Percentiles rank a stretch among this genome's conserved stretches.
Conservation (phyloP, 345 rosid genomes). For the Pistacia vera region DNA sequence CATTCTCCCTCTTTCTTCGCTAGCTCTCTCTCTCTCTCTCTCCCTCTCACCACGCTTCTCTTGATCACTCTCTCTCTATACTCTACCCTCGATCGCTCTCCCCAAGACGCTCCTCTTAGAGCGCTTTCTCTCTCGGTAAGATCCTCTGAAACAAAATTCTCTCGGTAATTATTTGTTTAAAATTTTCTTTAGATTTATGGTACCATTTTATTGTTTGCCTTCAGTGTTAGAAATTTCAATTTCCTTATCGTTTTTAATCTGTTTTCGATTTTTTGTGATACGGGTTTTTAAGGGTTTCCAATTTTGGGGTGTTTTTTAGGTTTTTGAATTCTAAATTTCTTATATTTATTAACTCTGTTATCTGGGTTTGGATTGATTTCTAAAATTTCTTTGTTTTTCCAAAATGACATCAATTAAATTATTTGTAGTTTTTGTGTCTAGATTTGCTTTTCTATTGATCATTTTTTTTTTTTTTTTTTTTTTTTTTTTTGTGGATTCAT, state of each 20-base stretch:
- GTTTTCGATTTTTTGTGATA: too few species aligned
- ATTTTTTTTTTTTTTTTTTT: too few species aligned
- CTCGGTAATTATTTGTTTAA: too few species aligned
- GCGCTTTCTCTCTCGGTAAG: neutral
- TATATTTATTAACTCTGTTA: neutral
- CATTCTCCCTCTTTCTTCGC: neutral
- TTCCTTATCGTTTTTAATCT: neutral
- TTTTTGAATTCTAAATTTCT: neutral
- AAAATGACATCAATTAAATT: too few species aligned
- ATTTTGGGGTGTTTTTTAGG: neutral
- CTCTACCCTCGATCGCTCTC: neutral
- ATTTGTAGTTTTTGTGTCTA: neutral
- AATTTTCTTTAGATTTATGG: too few species aligned
- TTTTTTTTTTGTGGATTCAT: too few species aligned
- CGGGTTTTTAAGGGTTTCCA: too few species aligned
- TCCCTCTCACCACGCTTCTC: neutral
- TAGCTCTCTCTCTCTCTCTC: slow-evolving; percentile 1
- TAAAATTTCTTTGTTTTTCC: too few species aligned
- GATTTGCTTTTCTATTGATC: slow-evolving; percentile 10
- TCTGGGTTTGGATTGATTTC: too few species aligned
- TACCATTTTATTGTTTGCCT: too few species aligned
- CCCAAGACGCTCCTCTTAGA: neutral
- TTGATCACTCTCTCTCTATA: neutral
- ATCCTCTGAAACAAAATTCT: neutral
- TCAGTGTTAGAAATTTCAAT: too few species aligned